Evolutionary conservation across 2,329 filamentous ascomycete genomes (phyloP), one percentile per base, ranked within the genome.

Genomic region (Phoma sp.): DNA sequence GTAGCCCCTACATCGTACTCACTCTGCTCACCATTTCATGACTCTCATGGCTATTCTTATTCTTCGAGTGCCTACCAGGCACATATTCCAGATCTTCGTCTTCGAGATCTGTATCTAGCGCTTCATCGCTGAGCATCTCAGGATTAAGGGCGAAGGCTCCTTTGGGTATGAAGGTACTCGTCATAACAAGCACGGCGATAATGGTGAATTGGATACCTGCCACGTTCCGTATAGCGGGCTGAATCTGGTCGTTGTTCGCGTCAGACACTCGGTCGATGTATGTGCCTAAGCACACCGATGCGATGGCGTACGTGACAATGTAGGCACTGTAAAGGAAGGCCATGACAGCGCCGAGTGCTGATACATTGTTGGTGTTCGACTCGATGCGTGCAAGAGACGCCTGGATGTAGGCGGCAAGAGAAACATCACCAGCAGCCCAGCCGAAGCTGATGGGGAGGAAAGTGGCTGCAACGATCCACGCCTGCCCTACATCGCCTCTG

Each of bases 371-470:
- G 33, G 76, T 75, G 38, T 78, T 70, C 9, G 71, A 71, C 58
- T 82, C 80, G 24, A 78, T 70, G 22, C 79, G 73, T 0, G 78
- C 74, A n/a, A 82, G 73, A 6, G 78, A 77, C 3, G 80, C 79
- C 63, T 83, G 81, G 43, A 82, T 81, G 62, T 82, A 82, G 1
- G 81, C 81, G 1, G 78, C 78, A 0, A 82, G 75, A 4, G 79
- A 81, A 13, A 82, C 80, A 49, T 83, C 80, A 13, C 80, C 80
- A 4, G 81, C 80, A 0, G 81, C 81, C 80, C 80, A 83, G 19
- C 80, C 80, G 45, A 82, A 81, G 44, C 67, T 70, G 21, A 67
- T 67, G 1, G 80, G 80, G 21, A 81, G 67, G 53, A 82, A 80
- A 0, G 78, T 78, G 2, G 75, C 78, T 2, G 75, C 79, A 22